These are phyloP conservation scores for Trypanosomatidae sp. DNA, from an alignment of 208 protist genomes.

Conservation along the genomic window DNA sequence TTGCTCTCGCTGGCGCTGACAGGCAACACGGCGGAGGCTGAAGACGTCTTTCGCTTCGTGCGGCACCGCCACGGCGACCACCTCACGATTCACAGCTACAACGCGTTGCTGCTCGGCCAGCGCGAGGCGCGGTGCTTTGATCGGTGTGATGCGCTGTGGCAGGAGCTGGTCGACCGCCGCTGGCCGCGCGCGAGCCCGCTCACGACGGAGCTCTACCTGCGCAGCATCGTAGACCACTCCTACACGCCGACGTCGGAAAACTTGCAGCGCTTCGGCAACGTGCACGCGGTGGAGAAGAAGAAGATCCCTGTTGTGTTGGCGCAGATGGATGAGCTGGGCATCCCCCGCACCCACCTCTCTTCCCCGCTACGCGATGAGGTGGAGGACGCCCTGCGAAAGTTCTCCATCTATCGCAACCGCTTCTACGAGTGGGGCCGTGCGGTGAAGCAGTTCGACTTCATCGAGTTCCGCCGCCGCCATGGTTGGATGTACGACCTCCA, in stretches of 20 bases:
- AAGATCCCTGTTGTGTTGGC: slow-evolving; percentile 79
- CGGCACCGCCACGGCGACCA: slow-evolving; percentile 61
- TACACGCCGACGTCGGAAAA: slow-evolving; percentile 75
- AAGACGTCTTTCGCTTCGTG: slow-evolving; percentile 77
- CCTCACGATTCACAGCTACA: slow-evolving; percentile 61
- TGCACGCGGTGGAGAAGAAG: slow-evolving; percentile 87
- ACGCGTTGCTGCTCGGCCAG: slow-evolving; percentile 80
- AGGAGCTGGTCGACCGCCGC: slow-evolving; percentile 83
- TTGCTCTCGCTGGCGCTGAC: slow-evolving; percentile 65
- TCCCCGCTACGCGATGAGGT: slow-evolving; percentile 78
- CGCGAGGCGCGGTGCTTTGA: slow-evolving; percentile 75
- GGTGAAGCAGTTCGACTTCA: slow-evolving; percentile 91
- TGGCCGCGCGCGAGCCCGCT: slow-evolving; percentile 75
- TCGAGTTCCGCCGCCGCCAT: slow-evolving; percentile 85
- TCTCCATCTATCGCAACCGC: slow-evolving; percentile 60
- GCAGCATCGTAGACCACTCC: slow-evolving; percentile 85
- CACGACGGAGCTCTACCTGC: slow-evolving; percentile 83
- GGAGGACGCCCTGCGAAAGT: slow-evolving; percentile 90
- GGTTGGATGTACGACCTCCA: slow-evolving; percentile 90
- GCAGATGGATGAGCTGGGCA: slow-evolving; percentile 84
- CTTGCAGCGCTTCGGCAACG: slow-evolving; percentile 73
- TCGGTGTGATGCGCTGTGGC: slow-evolving; percentile 75
- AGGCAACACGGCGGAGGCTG: slow-evolving; percentile 74
- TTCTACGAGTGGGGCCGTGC: slow-evolving; percentile 91
- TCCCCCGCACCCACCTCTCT: slow-evolving; percentile 81